Base-by-base conservation (phyloP, 306 rosid species). In the Malus orientalis region DNA sequence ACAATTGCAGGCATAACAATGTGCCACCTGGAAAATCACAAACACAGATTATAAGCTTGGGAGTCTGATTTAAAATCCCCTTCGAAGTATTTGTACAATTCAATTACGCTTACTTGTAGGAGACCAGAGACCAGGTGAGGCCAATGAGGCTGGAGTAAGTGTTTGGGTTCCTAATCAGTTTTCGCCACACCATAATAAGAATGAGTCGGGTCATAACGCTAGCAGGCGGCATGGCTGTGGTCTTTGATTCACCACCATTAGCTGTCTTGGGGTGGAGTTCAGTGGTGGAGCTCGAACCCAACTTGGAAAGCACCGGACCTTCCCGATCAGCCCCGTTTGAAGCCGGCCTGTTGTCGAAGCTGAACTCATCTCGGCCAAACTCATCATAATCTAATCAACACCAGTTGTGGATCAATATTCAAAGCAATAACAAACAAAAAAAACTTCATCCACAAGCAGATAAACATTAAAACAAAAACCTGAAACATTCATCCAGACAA, bases 181-280 rank as follows among this genome's bases (percentile, higher is more conserved):
- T 92, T 32, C 97, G 57, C 97, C 96, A 92, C 23, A 92, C 97
- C 97, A 92, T 92, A 4, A 92, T 92, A 65, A 92, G 76, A 69
- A 92, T 92, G 44, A 92, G 88, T 18, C 96, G 83, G 14, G 93
- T 92, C 97, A 92, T 88, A 18, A 92, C 97, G 67, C 96, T 90
- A 0, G 97, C 67, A 0, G 97, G 97, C 2, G 97, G 97, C 97
- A 92, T 92, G 45, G 83, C 8, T 0, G 92, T 57, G 6, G 89
- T 79, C 71, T 87, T 90, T 5, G 91, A 33, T 27, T 87, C 96
- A 8, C 78, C 94, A 6, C 80, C 87, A 12, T 79, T 85, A 11
- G 75, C 75, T n/a, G 51, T 12, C 74, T 93, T 93, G 0, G 96
- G 98, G 61, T 87, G 91, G 30, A 90, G 96, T 82, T 90, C 96